phyloP scores from a whole-genome alignment of 2,329 filamentous ascomycete species.

The Acarospora socialis region DNA sequence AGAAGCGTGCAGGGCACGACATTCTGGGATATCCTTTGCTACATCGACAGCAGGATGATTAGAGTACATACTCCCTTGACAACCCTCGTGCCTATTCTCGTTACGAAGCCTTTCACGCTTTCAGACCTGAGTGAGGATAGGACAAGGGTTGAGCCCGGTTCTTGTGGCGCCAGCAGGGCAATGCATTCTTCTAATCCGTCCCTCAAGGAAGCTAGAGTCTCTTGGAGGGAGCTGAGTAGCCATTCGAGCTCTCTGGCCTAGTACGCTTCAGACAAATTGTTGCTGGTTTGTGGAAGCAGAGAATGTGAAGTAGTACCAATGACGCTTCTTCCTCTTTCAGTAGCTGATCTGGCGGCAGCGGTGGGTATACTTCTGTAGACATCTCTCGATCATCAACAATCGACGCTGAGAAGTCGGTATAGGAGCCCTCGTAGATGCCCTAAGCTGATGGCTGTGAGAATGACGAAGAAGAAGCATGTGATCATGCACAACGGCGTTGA shows the following conservation, averaged over 20 bases:
- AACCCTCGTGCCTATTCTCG: slow-evolving; percentile 76
- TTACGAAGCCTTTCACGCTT: slow-evolving; percentile 81
- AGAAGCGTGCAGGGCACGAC: background rate
- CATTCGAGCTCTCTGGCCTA: slow-evolving; percentile 47
- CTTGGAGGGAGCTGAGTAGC: slow-evolving; percentile 47
- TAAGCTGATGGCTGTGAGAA: no score
- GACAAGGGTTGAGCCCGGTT: slow-evolving; percentile 77
- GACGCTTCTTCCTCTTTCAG: slow-evolving; percentile 38
- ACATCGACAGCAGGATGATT: slow-evolving; percentile 2
- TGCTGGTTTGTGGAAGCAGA: background rate
- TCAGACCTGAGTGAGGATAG: slow-evolving; percentile 79
- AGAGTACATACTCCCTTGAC: slow-evolving; percentile 62
- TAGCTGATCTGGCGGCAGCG: slow-evolving; percentile 37
- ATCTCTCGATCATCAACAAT: no score
- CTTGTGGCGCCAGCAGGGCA: slow-evolving; percentile 67
- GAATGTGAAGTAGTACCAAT: slow-evolving; percentile 25
- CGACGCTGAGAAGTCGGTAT: no score
- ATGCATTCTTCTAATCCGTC: slow-evolving; percentile 78
- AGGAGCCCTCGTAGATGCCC: no score
- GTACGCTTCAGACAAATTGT: background rate
- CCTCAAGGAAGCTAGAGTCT: slow-evolving; percentile 46
- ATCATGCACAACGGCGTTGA: no score
- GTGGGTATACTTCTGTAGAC: slow-evolving; percentile 49
- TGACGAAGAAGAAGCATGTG: no score
- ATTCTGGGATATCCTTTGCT: background rate